Conservation (phyloP, 257 asterid genomes). For the Petrea volubilis region DNA sequence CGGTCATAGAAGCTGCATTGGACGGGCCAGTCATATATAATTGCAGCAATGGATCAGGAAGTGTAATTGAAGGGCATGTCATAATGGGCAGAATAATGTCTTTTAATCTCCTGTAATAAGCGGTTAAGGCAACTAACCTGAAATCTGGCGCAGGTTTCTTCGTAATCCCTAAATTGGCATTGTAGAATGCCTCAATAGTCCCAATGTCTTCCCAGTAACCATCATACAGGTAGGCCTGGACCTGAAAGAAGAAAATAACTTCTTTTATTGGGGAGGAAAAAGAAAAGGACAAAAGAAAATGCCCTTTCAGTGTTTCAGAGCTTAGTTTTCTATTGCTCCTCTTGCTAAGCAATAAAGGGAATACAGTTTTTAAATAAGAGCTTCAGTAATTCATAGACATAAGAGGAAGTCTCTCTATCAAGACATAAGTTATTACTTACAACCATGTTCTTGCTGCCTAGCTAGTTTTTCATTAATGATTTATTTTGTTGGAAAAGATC, state of each 20-base stretch:
- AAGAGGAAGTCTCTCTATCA: no score
- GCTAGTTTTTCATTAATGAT: background rate
- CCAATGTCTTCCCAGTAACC: conserved; percentile 79
- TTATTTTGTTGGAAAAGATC: background rate
- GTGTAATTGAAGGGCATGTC: background rate
- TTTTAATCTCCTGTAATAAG: background rate
- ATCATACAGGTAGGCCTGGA: conserved; percentile 62
- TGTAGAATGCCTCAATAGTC: conserved; percentile 67
- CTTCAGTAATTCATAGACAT: no score
- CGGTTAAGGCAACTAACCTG: conserved; percentile 31
- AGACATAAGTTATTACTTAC: no score
- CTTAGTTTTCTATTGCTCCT: no score
- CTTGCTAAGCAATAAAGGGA: no score
- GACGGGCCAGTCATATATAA: background rate
- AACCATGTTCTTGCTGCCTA: no score
- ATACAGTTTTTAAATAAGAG: no score
- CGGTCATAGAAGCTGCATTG: conserved; percentile 61
- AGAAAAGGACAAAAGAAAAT: background rate
- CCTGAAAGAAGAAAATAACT: conserved; percentile 33
- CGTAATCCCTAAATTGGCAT: conserved; percentile 66
- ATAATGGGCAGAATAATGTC: background rate
- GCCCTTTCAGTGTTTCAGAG: no score
- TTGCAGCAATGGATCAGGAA: background rate
- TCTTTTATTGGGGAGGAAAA: background rate
- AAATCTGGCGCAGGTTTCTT: conserved; percentile 68